Evolutionary conservation across 208 protist species (phyloP).

Genomic region (Vickermania ingenoplastis): DNA sequence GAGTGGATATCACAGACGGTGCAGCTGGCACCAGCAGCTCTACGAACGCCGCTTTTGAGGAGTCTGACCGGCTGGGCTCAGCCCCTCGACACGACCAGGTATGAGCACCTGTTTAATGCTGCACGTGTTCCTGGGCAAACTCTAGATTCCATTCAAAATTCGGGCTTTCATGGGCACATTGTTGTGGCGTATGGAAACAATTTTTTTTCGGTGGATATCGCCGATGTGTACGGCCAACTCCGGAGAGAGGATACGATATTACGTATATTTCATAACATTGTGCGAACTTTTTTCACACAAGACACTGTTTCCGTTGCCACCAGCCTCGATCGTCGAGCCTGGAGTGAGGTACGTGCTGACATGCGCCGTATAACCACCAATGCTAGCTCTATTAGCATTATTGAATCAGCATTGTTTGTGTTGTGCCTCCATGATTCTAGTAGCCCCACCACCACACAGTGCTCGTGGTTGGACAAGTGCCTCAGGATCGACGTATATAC

Average conservation of each 20-base stretch:
- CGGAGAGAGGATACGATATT: conserved; percentile 69
- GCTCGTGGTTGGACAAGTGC: conserved; percentile 86
- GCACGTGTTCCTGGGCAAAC: conserved; percentile 66
- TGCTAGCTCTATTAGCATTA: conserved; percentile 35
- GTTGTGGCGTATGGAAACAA: conserved; percentile 62
- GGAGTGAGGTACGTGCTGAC: conserved; percentile 38
- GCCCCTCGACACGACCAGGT: conserved; percentile 78
- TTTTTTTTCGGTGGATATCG: conserved; percentile 66
- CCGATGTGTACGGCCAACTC: conserved; percentile 51
- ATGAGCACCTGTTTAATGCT: conserved; percentile 74
- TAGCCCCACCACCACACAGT: no score
- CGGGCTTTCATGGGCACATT: conserved; percentile 63
- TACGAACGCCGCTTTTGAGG: conserved; percentile 41
- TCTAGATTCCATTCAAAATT: conserved; percentile 63
- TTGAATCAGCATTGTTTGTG: conserved; percentile 81
- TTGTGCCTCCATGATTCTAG: conserved; percentile 71
- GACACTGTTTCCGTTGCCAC: no score
- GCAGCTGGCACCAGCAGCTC: conserved; percentile 40
- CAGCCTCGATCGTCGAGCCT: conserved; percentile 44
- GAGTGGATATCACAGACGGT: conserved; percentile 81
- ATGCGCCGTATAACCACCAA: conserved; percentile 53
- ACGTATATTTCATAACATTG: conserved; percentile 60
- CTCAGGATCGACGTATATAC: conserved; percentile 56
- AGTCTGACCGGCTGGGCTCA: conserved; percentile 38
- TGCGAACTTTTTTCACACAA: conserved; percentile 17